These are phyloP conservation scores for Talaromyces verruculosus DNA, from an alignment of 2,329 filamentous ascomycete genomes.

Conservation along the genomic window DNA sequence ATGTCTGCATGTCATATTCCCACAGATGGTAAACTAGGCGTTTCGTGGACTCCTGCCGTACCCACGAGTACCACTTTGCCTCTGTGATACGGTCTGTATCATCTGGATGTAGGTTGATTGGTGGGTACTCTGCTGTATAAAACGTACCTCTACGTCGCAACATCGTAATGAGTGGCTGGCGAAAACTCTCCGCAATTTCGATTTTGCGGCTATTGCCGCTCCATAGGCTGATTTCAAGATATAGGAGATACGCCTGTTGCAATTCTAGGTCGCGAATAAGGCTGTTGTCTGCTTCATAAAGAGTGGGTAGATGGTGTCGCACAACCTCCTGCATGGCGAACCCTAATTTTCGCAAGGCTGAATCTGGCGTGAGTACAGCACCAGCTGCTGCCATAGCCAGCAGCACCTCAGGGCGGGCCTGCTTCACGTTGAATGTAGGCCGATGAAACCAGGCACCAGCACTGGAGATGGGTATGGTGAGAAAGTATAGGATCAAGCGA, in stretches of 20 bases:
- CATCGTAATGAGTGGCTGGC: constrained; percentile 40
- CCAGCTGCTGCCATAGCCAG: constrained; percentile 37
- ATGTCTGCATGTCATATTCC: constrained; percentile 65
- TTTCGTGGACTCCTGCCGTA: constrained; percentile 34
- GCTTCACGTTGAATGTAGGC: constrained; percentile 34
- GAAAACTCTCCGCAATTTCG: constrained; percentile 42
- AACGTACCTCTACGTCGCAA: constrained; percentile 37
- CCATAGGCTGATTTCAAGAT: constrained; percentile 38
- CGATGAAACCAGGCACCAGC: constrained; percentile 33
- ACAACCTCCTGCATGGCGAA: constrained; percentile 42
- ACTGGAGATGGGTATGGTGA: constrained; percentile 21
- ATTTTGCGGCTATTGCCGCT: constrained; percentile 41
- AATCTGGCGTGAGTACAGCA: constrained; percentile 35
- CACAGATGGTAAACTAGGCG: constrained; percentile 64
- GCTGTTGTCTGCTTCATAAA: constrained; percentile 39
- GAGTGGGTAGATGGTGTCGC: constrained; percentile 24
- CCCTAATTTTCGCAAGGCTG: constrained; percentile 37
- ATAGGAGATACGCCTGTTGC: constrained; percentile 37
- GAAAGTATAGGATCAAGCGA: constrained; percentile 34
- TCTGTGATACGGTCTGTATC: constrained; percentile 21
- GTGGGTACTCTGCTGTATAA: not conserved
- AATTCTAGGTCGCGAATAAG: constrained; percentile 34
- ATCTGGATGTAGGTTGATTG: constrained; percentile 18
- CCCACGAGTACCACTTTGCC: constrained; percentile 32
- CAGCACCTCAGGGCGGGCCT: constrained; percentile 34